Conservation (phyloP, 805 yeast genomes). For the Candida saitoana region DNA sequence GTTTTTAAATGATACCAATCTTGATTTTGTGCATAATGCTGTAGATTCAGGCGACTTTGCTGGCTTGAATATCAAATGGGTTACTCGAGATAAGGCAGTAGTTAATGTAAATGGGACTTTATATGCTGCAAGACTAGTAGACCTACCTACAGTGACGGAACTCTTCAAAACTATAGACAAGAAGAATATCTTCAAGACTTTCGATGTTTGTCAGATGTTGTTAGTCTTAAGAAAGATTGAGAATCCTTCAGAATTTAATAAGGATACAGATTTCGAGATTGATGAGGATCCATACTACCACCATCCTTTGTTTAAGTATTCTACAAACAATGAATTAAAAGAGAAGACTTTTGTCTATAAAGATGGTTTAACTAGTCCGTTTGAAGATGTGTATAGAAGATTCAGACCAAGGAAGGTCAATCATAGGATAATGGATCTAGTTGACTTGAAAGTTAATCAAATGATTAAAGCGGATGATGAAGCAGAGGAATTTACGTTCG, state of each 20-base stretch:
- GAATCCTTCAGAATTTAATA: constrained; percentile 33
- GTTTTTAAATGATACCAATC: constrained; percentile 61
- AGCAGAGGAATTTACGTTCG: constrained; percentile 77
- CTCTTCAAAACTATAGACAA: constrained; percentile 84
- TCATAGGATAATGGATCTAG: constrained; percentile 66
- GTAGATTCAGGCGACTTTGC: constrained; percentile 74
- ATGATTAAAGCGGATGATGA: constrained; percentile 71
- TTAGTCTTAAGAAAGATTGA: constrained; percentile 58
- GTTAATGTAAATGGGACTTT: constrained; percentile 62
- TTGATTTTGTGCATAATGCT: constrained; percentile 71
- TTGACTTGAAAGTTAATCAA: constrained; percentile 76
- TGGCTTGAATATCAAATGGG: constrained; percentile 74
- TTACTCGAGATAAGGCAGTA: constrained; percentile 74
- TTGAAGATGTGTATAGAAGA: constrained; percentile 63
- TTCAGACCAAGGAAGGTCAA: constrained; percentile 70
- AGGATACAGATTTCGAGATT: constrained; percentile 46
- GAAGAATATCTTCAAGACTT: constrained; percentile 81
- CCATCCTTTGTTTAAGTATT: constrained; percentile 38
- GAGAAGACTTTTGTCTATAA: constrained; percentile 48
- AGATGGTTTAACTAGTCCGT: constrained; percentile 85
- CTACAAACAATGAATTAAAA: constrained; percentile 35
- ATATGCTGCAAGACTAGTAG: constrained; percentile 83
- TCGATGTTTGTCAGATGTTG: constrained; percentile 83
- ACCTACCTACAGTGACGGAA: constrained; percentile 84
- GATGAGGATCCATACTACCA: constrained; percentile 29